Evolutionary conservation across 192 early-diverging fungal genomes (phyloP).

Genomic region (Linderina pennispora): DNA sequence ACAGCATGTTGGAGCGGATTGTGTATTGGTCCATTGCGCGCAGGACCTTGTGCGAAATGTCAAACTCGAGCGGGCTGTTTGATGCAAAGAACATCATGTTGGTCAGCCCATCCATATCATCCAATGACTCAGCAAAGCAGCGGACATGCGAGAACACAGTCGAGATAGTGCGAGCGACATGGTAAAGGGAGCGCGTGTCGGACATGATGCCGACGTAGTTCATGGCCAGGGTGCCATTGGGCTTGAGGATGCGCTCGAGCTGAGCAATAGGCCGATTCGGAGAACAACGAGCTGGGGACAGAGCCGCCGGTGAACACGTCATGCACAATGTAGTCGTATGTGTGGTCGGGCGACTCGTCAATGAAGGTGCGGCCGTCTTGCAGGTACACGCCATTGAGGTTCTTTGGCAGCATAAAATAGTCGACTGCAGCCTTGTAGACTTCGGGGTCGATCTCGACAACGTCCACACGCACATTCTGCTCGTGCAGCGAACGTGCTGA

Average conservation of each 20-base stretch:
- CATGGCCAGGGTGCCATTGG: slow-evolving; percentile 75
- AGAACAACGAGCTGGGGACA: slow-evolving; percentile 67
- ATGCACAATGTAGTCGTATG: slow-evolving; percentile 83
- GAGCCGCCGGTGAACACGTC: slow-evolving; percentile 93
- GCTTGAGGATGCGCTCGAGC: slow-evolving; percentile 60
- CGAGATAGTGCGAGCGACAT: slow-evolving; percentile 58
- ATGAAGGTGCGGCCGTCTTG: slow-evolving; percentile 74
- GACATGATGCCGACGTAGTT: slow-evolving; percentile 70
- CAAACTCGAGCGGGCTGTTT: slow-evolving; percentile 40
- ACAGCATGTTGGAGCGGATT: slow-evolving; percentile 30
- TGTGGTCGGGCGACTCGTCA: slow-evolving; percentile 40
- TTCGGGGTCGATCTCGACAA: slow-evolving; percentile 79
- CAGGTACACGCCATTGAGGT: slow-evolving; percentile 51
- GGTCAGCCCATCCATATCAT: slow-evolving; percentile 39
- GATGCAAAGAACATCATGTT: slow-evolving; percentile 71
- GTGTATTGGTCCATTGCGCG: slow-evolving; percentile 20
- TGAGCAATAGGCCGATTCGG: slow-evolving; percentile 62
- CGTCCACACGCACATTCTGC: slow-evolving; percentile 59
- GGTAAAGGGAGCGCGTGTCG: slow-evolving; percentile 49
- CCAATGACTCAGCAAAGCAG: slow-evolving; percentile 56
- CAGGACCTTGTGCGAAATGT: slow-evolving; percentile 24
- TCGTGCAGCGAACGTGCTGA: slow-evolving; percentile 59
- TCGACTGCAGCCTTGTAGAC: slow-evolving; percentile 62
- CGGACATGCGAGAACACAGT: slow-evolving; percentile 61
- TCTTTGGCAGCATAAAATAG: slow-evolving; percentile 61